Base-by-base conservation (phyloP, 371 early-diverging fungal species). In the Circinella minor region DNA sequence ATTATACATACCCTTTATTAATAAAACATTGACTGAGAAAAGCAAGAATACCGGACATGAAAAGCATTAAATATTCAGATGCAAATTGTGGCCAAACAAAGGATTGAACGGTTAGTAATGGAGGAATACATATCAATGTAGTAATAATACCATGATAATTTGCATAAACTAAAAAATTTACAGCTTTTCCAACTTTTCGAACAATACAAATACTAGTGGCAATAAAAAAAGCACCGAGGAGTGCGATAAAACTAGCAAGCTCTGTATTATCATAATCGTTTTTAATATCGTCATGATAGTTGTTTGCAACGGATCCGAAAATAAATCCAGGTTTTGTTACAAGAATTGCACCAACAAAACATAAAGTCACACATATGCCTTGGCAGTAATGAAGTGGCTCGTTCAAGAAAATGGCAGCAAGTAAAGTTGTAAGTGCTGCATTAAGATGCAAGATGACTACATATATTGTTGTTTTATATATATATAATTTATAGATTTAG, bases 121-220 rank as follows among this genome's bases (percentile, higher is more conserved):
- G 76, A 15, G 75, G 62, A 1, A 65, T 36, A 36, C 84, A 80
- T 55, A 82, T 67, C 18, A 83, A n/a, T 15, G 87, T 78, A 27
- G 89, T 85, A 18, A 91, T 68, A 6, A 78, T 70, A n/a, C 95
- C 95, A 81, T 92, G 92, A 66, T 92, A 92, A 36, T 87, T 83
- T 18, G 92, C 87, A 65, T 93, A 93, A 8, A 90, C 90, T 82
- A 94, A 79, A 10, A 86, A 86, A 65, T 92, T 92, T 0, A 81
- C 77, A 5, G 81, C 71, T 48, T 80, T 83, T 14, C 92, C 92
- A 20, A 93, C 77, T 73, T 88, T 89, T 55, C 92, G 88, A 39
- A 92, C 91, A 51, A n/a, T 51, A 51, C 8, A 51, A 51, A 17
- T 13, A 17, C 14, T n/a, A 5, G 6, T 6, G 15, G 90, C 87